A percentile compares a stretch with the other conserved stretches of the same genome.
Evolutionary conservation across 768 basidiomycete species (phyloP).

Genomic region (Nidula microcarpa): DNA sequence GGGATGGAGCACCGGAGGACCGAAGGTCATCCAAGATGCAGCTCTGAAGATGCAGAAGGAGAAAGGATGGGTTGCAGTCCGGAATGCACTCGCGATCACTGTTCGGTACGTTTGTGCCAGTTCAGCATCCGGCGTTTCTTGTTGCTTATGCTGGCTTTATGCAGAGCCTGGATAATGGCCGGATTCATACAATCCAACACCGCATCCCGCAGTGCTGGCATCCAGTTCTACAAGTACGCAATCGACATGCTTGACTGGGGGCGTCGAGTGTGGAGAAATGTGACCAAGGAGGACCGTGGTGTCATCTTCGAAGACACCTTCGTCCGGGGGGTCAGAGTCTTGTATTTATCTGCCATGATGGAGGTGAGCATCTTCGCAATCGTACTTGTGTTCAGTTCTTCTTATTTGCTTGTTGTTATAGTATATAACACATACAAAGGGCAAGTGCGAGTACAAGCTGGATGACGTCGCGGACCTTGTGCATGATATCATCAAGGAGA

Average conservation of each 20-base stretch:
- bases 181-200: constrained; percentile 23
- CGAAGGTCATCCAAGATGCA: constrained; percentile 26
- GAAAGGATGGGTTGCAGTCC: constrained; percentile 23
- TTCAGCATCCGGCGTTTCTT: neutral
- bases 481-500: constrained; percentile 24
- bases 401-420: neutral
- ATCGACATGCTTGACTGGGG: constrained; percentile 44
- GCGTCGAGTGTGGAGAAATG: constrained; percentile 29
- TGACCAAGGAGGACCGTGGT: constrained; percentile 33
- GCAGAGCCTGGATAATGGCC: constrained; percentile 36
- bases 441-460: constrained; percentile 12
- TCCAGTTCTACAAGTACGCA: constrained; percentile 31
- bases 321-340: constrained; percentile 33
- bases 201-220: constrained; percentile 11
- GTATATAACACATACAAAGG: constrained; percentile 1
- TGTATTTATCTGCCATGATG: constrained; percentile 29
- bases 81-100: constrained; percentile 32
- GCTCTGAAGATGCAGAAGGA: constrained; percentile 21
- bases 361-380: constrained; percentile 16
- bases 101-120: constrained; percentile 23
- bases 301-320: constrained; percentile 38
- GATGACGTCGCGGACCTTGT: constrained; percentile 27
- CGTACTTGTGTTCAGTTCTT: neutral
- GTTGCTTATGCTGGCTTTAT: neutral
- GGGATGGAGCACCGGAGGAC: constrained; percentile 30